Conservation (phyloP, 306 rosid species). For the Lathyrus aphaca region DNA sequence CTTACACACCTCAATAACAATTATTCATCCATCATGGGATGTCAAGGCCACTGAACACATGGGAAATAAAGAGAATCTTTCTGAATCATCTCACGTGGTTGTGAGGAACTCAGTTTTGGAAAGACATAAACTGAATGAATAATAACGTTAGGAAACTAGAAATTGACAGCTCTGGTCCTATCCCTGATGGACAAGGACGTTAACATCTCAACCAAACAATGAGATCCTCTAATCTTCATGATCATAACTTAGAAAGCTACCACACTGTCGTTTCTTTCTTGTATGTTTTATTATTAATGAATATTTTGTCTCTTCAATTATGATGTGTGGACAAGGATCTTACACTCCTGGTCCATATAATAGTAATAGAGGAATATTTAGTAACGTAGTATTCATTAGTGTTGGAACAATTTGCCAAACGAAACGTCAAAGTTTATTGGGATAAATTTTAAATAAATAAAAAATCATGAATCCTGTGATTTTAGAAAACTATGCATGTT, state of each 20-base stretch:
- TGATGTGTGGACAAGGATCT: background rate
- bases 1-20: too few relatives aligned
- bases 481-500: too few relatives aligned
- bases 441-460: too few relatives aligned
- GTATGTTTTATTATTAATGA: too few relatives aligned
- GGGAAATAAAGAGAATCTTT: slow-evolving; percentile 18
- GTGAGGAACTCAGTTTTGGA: slow-evolving; percentile 5
- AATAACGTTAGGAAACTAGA: background rate
- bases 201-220: slow-evolving; percentile 5
- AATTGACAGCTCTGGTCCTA: slow-evolving; percentile 44
- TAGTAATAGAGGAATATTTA: background rate
- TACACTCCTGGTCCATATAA: background rate
- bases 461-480: too few relatives aligned
- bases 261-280: background rate
- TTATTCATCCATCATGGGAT: slow-evolving; percentile 27
- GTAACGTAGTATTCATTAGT: background rate
- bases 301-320: background rate
- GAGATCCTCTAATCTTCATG: background rate
- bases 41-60: slow-evolving; percentile 44
- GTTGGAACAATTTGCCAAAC: too few relatives aligned
- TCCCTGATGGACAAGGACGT: slow-evolving; percentile 53
- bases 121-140: background rate
- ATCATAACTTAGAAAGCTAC: background rate
- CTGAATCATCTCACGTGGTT: slow-evolving; percentile 13
- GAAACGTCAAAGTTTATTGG: too few relatives aligned